Evolutionary conservation across 192 early-diverging fungal genomes (phyloP), one percentile per base, ranked within the genome.

Genomic region (Umbelopsis sp.): DNA sequence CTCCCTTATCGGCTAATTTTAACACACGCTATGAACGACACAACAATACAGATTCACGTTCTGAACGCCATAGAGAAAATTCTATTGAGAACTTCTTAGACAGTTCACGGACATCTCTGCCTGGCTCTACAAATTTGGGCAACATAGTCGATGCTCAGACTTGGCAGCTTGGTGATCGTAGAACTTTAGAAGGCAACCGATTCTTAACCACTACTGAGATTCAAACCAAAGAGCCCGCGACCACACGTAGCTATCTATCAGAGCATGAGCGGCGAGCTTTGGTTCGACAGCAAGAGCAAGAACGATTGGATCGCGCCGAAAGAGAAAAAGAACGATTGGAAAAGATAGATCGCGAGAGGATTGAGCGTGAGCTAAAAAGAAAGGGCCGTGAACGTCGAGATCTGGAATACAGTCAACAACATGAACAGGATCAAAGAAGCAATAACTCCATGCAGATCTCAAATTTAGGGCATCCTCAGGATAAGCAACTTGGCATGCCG

Each of bases 301-400:
- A 61, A n/a, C 55, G 55, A 12, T 35, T 61, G 16, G 55, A 61
- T n/a, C 25, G 55, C 27, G 55, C 55, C 12, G 55, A 61, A 18
- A 25, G 55, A 8, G 55, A 61, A 35, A 61, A 61, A 30, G 55
- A 61, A 35, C 27, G 55, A 18, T 25, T 61, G 1, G 55, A 61
- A 16, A 25, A 30, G 1, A 15, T 35, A 61, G 55, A 61, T 16
- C 21, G 55, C 27, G 55, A 61, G 15, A 61, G n/a, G 25, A 61
- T 61, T 18, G 55, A 61, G 13, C 55, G 55, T 16, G 55, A 61
- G 18, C 27, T 61, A 18, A 1, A 61, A 25, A 61, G 55, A 35
- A 61, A 30, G 30, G 55, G 33, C 27, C 55, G 55, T 61, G 55
- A 61, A n/a, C 55, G 55, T 27, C 55, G 55, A 18, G 55, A 61